phyloP scores from a whole-genome alignment of 2,329 filamentous ascomycete genomes.

The Xylogone sp. region DNA sequence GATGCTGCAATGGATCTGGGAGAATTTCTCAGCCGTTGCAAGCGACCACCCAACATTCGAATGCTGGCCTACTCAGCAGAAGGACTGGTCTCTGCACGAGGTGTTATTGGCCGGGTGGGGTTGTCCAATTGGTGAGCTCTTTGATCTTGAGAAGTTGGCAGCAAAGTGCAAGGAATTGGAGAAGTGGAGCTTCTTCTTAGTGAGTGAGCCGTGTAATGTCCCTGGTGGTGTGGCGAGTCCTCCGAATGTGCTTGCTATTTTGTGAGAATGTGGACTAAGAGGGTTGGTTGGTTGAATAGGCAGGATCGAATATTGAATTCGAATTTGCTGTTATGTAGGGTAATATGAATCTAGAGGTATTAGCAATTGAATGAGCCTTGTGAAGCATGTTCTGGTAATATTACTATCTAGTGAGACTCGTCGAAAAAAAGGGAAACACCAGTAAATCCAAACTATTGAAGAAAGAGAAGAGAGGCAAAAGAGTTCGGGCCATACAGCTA shows the following conservation, averaged over 20 bases:
- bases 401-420: no score
- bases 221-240: slow-evolving; percentile 25
- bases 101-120: slow-evolving; percentile 15
- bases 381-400: no score
- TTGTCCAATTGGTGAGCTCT: slow-evolving; percentile 16
- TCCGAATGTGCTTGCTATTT: slow-evolving; percentile 25
- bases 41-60: slow-evolving; percentile 38
- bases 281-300: no score
- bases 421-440: no score
- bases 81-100: slow-evolving; percentile 11
- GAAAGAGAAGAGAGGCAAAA: no score
- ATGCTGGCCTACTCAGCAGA: slow-evolving; percentile 24
- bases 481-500: no score
- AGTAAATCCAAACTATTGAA: no score
- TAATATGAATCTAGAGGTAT: no score
- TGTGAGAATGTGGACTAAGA: slow-evolving; percentile 6
- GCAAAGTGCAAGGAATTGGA: slow-evolving; percentile 7
- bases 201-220: slow-evolving; percentile 12
- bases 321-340: no score
- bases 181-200: slow-evolving; percentile 17
- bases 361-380: no score
- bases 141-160: slow-evolving; percentile 16
- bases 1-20: slow-evolving; percentile 35
- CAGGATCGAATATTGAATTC: no score
- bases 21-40: slow-evolving; percentile 35